phyloP scores from a whole-genome alignment of 1,284 basidiomycete genomes.

The Ustilago trichophora region DNA sequence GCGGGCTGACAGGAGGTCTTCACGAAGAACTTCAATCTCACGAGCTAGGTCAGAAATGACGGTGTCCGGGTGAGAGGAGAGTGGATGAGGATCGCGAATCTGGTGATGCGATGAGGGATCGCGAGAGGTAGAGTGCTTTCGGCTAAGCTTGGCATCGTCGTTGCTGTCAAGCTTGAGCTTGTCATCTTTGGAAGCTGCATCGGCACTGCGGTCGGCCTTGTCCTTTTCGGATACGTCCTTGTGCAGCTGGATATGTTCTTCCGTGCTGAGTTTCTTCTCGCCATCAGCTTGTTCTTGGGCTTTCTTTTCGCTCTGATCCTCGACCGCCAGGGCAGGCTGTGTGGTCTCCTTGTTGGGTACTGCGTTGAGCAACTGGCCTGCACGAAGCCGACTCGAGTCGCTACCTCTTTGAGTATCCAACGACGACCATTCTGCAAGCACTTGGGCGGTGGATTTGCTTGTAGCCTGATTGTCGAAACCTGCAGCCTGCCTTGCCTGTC shows the following conservation, averaged over 20 bases:
- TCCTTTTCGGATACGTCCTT: slow-evolving; percentile 19
- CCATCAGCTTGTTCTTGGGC: background rate
- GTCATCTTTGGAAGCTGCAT: background rate
- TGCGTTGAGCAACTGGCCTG: slow-evolving; percentile 15
- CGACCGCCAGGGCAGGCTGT: slow-evolving; percentile 1
- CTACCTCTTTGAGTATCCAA: slow-evolving; percentile 45
- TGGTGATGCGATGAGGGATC: slow-evolving; percentile 12
- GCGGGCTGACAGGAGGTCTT: slow-evolving; percentile 73
- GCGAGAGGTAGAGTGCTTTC: slow-evolving; percentile 11
- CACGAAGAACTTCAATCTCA: slow-evolving; percentile 79
- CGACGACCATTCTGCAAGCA: slow-evolving; percentile 19
- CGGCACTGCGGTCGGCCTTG: slow-evolving; percentile 21
- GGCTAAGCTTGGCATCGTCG: slow-evolving; percentile 1
- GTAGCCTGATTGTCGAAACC: slow-evolving; percentile 11
- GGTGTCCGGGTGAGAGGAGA: slow-evolving; percentile 78
- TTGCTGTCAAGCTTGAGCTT: slow-evolving; percentile 4
- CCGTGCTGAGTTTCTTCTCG: slow-evolving; percentile 16
- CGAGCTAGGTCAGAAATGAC: slow-evolving; percentile 77
- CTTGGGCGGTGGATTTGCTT: background rate
- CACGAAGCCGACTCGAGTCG: slow-evolving; percentile 11
- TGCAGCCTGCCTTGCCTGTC: slow-evolving; percentile 11
- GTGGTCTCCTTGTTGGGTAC: background rate
- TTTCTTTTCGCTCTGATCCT: slow-evolving; percentile 1
- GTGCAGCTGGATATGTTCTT: slow-evolving; percentile 38
- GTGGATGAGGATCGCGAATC: slow-evolving; percentile 70